Conservation (phyloP, 495 filamentous ascomycete genomes). For the Talaromyces wortmannii region DNA sequence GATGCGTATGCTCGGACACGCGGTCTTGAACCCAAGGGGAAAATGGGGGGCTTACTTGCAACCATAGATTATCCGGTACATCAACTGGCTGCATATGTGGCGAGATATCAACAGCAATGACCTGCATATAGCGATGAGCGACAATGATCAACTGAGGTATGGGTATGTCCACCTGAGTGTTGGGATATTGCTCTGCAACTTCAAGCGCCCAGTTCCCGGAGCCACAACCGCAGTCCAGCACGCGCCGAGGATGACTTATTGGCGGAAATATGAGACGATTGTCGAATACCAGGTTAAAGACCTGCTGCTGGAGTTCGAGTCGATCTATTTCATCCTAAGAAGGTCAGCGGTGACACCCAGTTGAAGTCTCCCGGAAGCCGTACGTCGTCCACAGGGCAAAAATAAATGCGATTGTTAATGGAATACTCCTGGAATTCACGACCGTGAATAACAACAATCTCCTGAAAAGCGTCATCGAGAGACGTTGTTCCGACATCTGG, state of each 20-base stretch:
- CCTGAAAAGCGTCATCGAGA: slow-evolving; percentile 54
- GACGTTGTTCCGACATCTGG: slow-evolving; percentile 43
- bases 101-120: slow-evolving; percentile 74
- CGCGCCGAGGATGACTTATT: slow-evolving; percentile 51
- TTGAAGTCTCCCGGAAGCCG: slow-evolving; percentile 9
- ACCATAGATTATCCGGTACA: slow-evolving; percentile 60
- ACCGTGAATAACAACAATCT: slow-evolving; percentile 58
- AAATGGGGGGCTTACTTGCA: slow-evolving; percentile 47
- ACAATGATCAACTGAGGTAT: neutral
- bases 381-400: slow-evolving; percentile 84
- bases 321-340: slow-evolving; percentile 74
- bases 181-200: slow-evolving; percentile 56
- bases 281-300: slow-evolving; percentile 71
- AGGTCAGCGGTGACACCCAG: slow-evolving; percentile 7
- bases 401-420: slow-evolving; percentile 65
- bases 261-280: slow-evolving; percentile 74
- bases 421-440: slow-evolving; percentile 69
- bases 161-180: neutral
- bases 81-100: slow-evolving; percentile 68
- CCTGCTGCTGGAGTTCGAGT: slow-evolving; percentile 59
- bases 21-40: neutral
- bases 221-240: slow-evolving; percentile 76
- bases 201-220: slow-evolving; percentile 55
- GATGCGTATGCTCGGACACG: too few species aligned
- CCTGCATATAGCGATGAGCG: slow-evolving; percentile 36